Evolutionary conservation across 345 rosid genomes (phyloP), one percentile per base, ranked within the genome.

Genomic region (Euphorbia peplus): DNA sequence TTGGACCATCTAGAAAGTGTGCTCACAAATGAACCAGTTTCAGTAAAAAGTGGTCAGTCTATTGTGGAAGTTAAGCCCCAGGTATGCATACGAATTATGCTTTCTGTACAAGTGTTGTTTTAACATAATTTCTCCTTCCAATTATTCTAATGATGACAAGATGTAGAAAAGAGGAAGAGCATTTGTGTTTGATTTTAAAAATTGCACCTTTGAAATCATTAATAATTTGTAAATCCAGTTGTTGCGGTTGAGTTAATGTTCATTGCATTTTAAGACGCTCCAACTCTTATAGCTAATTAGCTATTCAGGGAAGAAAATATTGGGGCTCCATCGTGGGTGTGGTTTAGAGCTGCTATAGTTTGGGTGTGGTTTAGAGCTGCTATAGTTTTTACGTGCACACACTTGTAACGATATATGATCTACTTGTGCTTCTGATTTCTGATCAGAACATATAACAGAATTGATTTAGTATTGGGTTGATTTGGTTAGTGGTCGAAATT

Each of bases 61-160:
- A 88, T 86, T 32, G 89, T 88, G 58, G 93, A 88, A 88, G 93
- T 88, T 47, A 88, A 88, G 76, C 89, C 89, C 26, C 93, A 86
- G 89, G 93, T 88, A 80, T 16, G 14, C 56, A 29, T 63, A 58
- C 48, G 15, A 21, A 16, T 64, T 55, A 48, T 19, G 1, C 26
- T 30, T 54, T 24, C 30, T 8, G 53, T 39, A n/a, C 65, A 18
- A 30, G 16, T 15, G 18, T 44, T 54, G 19, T 24, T 29, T 41
- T 19, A 5, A 14, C 51, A 26, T 25, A 10, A 14, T 26, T 57
- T 44, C 44, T 53, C 64, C 32, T 66, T 5, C 37, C 47, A 57
- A 22, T 3, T 25, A 44, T 64, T 51, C 32, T 44, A 5, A 3
- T 58, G 46, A 1, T n/a, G 8, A 29, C n/a, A 0, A 32, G 37